A percentile compares a stretch with the other conserved stretches of the same genome.
phyloP scores from a whole-genome alignment of 106 monocot genomes.

The Dactylorhiza incarnata region DNA sequence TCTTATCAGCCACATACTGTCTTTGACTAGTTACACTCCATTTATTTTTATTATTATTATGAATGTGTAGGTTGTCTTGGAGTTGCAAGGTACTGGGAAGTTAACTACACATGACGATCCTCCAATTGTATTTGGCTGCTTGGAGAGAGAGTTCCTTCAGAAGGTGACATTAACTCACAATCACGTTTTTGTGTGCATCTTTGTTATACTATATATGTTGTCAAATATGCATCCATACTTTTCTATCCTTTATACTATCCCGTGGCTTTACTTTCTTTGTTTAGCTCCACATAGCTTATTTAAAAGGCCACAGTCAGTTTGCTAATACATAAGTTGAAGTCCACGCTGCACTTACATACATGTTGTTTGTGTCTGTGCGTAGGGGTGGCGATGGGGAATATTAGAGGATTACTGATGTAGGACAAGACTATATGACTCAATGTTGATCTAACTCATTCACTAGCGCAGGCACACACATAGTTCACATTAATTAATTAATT shows the following conservation, averaged over 20 bases:
- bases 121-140: constrained; percentile 58
- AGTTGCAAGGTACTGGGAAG: constrained; percentile 87
- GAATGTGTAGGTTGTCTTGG: constrained; percentile 68
- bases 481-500: background rate
- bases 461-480: too few species aligned
- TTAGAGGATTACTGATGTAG: background rate
- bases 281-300: background rate
- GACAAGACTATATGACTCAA: background rate
- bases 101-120: constrained; percentile 85
- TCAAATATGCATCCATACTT: background rate
- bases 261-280: background rate
- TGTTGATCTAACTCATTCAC: too few species aligned
- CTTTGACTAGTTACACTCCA: too few species aligned
- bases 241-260: background rate
- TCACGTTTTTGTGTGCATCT: background rate
- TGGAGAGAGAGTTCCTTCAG: constrained; percentile 41
- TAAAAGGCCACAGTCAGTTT: background rate
- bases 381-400: background rate
- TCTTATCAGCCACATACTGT: too few species aligned
- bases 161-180: constrained; percentile 32
- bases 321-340: background rate
- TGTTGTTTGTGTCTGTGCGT: background rate
- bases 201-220: background rate
- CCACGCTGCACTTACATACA: background rate
- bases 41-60: too few species aligned